Conservation (phyloP, 305 asterid genomes). For the Lippia alba region DNA sequence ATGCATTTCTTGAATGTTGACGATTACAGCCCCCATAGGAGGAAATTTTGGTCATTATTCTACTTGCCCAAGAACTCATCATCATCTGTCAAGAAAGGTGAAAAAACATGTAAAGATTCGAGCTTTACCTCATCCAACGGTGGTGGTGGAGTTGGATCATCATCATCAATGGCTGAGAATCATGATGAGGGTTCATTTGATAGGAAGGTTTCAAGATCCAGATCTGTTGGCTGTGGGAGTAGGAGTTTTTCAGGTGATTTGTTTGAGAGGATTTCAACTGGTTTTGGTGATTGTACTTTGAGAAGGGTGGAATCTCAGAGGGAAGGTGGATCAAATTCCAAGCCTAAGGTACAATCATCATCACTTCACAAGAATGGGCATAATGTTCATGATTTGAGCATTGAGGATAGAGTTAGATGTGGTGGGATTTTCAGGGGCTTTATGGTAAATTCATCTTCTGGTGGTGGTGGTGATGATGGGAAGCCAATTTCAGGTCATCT, state of each 20-base stretch:
- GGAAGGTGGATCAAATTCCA: conserved; percentile 49
- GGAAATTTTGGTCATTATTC: conserved; percentile 58
- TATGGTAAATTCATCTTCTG: conserved; percentile 41
- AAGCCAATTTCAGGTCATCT: conserved; percentile 29
- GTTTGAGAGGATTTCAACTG: conserved; percentile 68
- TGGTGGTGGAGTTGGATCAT: not conserved
- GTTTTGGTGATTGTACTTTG: conserved; percentile 66
- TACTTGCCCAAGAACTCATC: conserved; percentile 44
- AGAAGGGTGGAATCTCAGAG: conserved; percentile 69
- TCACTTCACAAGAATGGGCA: conserved; percentile 35
- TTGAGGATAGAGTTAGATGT: conserved; percentile 54
- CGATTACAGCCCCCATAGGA: conserved; percentile 36
- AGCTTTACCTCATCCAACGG: conserved; percentile 32
- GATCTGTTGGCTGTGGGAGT: conserved; percentile 74
- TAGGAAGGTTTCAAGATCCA: conserved; percentile 64
- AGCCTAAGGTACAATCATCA: conserved; percentile 32
- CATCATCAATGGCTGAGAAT: conserved; percentile 38
- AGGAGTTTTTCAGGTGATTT: conserved; percentile 68
- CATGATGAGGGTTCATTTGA: conserved; percentile 36
- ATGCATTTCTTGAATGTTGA: conserved; percentile 40
- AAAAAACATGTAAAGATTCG: conserved; percentile 33
- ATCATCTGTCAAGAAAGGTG: conserved; percentile 28
- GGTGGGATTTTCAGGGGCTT: conserved; percentile 66
- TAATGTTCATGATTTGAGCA: conserved; percentile 40
- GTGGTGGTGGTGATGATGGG: conserved; percentile 30